Evolutionary conservation across 2,329 filamentous ascomycete species (phyloP).

Genomic region (Chaetomiaceae sp.): DNA sequence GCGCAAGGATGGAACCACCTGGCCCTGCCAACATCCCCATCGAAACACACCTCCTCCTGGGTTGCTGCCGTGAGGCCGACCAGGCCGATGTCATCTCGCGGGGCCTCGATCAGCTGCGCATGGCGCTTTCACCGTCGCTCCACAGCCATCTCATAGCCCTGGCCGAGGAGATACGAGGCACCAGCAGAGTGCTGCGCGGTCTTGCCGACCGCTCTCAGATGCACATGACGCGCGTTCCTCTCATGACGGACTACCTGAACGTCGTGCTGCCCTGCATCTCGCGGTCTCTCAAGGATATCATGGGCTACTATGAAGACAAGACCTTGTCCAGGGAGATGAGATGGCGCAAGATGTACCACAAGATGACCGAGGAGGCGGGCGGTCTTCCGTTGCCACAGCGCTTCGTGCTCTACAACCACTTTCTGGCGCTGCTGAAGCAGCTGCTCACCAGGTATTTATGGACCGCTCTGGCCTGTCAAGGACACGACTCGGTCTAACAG

Average conservation of each 20-base stretch:
- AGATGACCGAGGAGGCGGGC: slow-evolving; percentile 49
- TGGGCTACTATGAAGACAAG: slow-evolving; percentile 46
- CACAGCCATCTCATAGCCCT: slow-evolving; percentile 46
- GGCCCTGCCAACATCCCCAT: slow-evolving; percentile 12
- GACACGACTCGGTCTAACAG: slow-evolving; percentile 5
- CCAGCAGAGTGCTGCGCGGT: slow-evolving; percentile 46
- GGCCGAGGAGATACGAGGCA: slow-evolving; percentile 43
- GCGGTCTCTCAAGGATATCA: slow-evolving; percentile 51
- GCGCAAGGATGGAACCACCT: slow-evolving; percentile 17
- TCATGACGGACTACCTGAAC: slow-evolving; percentile 52
- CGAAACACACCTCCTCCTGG: slow-evolving; percentile 41
- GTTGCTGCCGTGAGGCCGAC: slow-evolving; percentile 53
- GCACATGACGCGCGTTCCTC: slow-evolving; percentile 45
- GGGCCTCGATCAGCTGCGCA: slow-evolving; percentile 47
- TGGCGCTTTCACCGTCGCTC: slow-evolving; percentile 40
- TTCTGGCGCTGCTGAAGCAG: slow-evolving; percentile 45
- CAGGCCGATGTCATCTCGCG: slow-evolving; percentile 45
- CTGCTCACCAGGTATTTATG: slow-evolving; percentile 46
- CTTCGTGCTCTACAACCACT: slow-evolving; percentile 54
- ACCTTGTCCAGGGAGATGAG: slow-evolving; percentile 43
- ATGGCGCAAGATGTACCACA: slow-evolving; percentile 57
- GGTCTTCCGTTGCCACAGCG: slow-evolving; percentile 48
- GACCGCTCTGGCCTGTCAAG: background rate
- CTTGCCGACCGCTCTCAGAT: slow-evolving; percentile 52
- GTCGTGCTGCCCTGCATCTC: slow-evolving; percentile 53